Evolutionary conservation across 305 asterid species (phyloP).

Genomic region (Withania somnifera): DNA sequence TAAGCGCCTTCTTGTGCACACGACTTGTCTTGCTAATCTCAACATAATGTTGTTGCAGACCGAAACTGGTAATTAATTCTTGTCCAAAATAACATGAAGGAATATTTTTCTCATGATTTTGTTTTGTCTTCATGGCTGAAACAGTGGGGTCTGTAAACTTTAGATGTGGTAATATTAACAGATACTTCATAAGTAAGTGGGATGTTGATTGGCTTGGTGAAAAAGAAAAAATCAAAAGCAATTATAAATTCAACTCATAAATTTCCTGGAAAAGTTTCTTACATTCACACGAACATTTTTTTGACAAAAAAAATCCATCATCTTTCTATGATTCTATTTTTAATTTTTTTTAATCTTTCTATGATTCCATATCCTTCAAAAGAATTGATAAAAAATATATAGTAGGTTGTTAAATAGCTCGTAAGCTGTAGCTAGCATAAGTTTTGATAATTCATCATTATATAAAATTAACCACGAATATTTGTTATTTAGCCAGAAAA

Average conservation of each 20-base stretch:
- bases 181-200: conserved; percentile 9
- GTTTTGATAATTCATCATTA: neutral
- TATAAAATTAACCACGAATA: neutral
- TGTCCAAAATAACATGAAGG: neutral
- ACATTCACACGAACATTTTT: neutral
- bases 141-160: conserved; percentile 6
- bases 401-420: neutral
- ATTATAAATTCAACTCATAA: neutral
- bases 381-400: neutral
- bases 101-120: conserved; percentile 5
- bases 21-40: no score
- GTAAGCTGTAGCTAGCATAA: no score
- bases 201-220: neutral
- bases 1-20: no score
- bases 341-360: no score
- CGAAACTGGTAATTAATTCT: neutral
- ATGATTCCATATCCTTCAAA: neutral
- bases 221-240: neutral
- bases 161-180: conserved; percentile 3
- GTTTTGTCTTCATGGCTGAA: neutral
- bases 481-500: no score
- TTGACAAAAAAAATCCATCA: neutral
- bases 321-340: neutral
- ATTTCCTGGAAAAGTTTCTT: neutral
- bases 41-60: no score